Conservation (phyloP, 306 rosid species). For the Sechiopsis laciniata region DNA sequence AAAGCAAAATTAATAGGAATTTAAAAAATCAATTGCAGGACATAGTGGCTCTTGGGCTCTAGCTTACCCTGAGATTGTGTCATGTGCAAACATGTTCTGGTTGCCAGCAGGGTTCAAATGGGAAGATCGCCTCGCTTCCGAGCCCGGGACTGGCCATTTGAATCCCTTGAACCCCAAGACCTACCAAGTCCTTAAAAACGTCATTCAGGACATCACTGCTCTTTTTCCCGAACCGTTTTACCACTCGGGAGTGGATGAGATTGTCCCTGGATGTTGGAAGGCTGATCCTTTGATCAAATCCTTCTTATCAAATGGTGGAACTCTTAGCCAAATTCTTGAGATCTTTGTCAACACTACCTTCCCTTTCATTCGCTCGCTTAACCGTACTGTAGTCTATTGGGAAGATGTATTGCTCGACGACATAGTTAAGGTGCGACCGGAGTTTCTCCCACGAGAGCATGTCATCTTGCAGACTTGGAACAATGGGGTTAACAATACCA, state of each 20-base stretch:
- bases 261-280: slow-evolving; percentile 81
- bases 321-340: slow-evolving; percentile 63
- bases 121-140: slow-evolving; percentile 53
- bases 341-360: slow-evolving; percentile 58
- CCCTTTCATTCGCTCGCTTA: slow-evolving; percentile 61
- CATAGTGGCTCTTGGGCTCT: slow-evolving; percentile 89
- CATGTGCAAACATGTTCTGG: slow-evolving; percentile 93
- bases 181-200: slow-evolving; percentile 62
- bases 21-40: slow-evolving; percentile 48
- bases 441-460: slow-evolving; percentile 50
- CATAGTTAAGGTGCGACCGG: slow-evolving; percentile 35
- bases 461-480: slow-evolving; percentile 82
- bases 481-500: slow-evolving; percentile 67
- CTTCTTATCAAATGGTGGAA: slow-evolving; percentile 50
- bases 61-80: slow-evolving; percentile 73
- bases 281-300: slow-evolving; percentile 53
- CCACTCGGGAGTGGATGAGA: slow-evolving; percentile 72
- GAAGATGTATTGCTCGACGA: slow-evolving; percentile 61
- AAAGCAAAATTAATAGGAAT: slow-evolving; percentile 31
- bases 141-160: slow-evolving; percentile 85
- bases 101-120: slow-evolving; percentile 48
- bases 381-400: slow-evolving; percentile 76
- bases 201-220: slow-evolving; percentile 45
- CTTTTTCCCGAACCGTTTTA: slow-evolving; percentile 68
- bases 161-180: slow-evolving; percentile 81